Percentiles rank a stretch among this genome's conserved stretches.
Evolutionary conservation across 2,329 filamentous ascomycete genomes (phyloP).

Genomic region (Fusarium neocosmosporiellum): DNA sequence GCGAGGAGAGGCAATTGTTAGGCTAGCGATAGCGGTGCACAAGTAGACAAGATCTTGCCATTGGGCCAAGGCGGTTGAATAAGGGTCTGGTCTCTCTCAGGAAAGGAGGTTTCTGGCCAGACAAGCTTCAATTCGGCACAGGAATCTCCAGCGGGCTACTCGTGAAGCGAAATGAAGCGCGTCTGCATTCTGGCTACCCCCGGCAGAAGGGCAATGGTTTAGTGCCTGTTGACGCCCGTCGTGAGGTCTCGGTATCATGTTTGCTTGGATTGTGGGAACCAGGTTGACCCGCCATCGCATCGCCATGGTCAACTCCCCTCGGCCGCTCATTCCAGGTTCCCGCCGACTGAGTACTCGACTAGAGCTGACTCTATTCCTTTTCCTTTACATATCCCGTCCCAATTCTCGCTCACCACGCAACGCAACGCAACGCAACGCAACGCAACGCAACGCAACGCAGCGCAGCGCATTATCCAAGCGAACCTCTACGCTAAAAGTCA

Average conservation of each 20-base stretch:
- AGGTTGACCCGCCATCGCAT: neutral
- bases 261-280: neutral
- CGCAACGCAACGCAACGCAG: neutral
- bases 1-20: neutral
- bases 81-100: neutral
- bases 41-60: neutral
- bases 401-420: neutral
- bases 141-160: neutral
- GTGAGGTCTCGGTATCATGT: neutral
- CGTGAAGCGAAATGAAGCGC: neutral
- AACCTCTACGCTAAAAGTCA: slow-evolving; percentile 17
- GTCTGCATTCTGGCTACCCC: neutral
- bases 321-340: neutral
- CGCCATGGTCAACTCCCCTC: neutral
- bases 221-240: neutral
- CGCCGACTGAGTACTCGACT: neutral
- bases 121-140: neutral
- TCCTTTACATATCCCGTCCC: neutral
- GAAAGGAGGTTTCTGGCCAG: neutral
- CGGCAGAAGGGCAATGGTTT: neutral
- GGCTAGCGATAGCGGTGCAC: neutral
- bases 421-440: neutral
- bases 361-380: slow-evolving; percentile 10
- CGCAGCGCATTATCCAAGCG: neutral
- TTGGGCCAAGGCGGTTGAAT: neutral